Conservation (phyloP, 306 rosid species). For the Luffa acutangula region DNA sequence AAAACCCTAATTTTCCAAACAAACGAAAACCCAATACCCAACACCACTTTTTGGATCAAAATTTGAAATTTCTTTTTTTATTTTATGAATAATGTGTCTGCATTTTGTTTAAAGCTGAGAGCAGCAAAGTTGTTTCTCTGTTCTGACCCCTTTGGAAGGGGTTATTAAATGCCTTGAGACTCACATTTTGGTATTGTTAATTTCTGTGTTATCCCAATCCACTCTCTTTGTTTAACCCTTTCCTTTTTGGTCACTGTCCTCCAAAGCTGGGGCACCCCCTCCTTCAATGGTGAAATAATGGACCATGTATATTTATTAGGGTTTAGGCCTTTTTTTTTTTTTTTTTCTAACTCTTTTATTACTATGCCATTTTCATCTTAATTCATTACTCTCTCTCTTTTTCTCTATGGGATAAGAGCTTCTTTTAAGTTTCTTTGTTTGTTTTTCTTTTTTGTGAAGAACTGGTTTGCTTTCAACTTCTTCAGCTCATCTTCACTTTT, state of each 20-base stretch:
- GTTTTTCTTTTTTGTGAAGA: neutral
- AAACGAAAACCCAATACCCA: neutral
- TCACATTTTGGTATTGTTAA: neutral
- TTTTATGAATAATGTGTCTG: neutral
- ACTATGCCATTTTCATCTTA: neutral
- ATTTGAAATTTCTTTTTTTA: neutral
- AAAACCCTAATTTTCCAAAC: neutral
- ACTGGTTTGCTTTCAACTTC: neutral
- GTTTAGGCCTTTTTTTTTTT: neutral
- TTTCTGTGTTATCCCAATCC: neutral
- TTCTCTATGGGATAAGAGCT: neutral
- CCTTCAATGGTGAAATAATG: neutral
- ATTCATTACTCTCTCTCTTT: neutral
- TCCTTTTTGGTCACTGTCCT: constrained; percentile 8
- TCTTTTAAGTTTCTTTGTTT: neutral
- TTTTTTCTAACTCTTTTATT: neutral
- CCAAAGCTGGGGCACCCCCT: neutral
- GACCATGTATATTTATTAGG: neutral
- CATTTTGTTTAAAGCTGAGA: neutral
- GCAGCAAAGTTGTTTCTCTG: neutral
- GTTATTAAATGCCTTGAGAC: neutral
- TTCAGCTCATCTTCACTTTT: neutral
- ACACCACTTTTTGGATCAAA: neutral
- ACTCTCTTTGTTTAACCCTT: neutral
- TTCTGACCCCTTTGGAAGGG: constrained; percentile 5